Evolutionary conservation across 139 green algal genomes (phyloP).

Genomic region (Chlamydomonas applanata): DNA sequence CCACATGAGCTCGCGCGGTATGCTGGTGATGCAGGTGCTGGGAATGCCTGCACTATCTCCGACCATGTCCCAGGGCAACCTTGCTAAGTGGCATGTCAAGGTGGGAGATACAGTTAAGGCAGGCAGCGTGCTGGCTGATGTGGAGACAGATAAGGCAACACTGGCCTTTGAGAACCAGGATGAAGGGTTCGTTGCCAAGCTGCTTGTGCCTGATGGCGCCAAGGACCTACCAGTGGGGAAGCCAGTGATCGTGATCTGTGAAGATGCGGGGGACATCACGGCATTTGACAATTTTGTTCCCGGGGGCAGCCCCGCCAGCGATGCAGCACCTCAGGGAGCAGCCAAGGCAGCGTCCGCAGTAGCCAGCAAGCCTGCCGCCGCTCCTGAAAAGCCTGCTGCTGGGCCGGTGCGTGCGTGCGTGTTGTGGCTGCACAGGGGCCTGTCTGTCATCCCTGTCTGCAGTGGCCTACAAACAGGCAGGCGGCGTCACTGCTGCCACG

Average conservation of each 20-base stretch:
- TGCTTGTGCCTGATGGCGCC: slow-evolving; percentile 65
- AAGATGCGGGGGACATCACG: slow-evolving; percentile 68
- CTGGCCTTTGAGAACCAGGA: slow-evolving; percentile 61
- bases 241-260: slow-evolving; percentile 82
- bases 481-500: too few species aligned
- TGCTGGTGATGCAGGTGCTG: slow-evolving; percentile 52
- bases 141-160: slow-evolving; percentile 95
- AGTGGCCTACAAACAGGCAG: too few species aligned
- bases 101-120: slow-evolving; percentile 68
- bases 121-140: slow-evolving; percentile 83
- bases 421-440: too few species aligned
- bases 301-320: neutral
- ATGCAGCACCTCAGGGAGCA: too few species aligned
- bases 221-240: slow-evolving; percentile 74
- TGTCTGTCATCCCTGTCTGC: too few species aligned
- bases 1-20: too few species aligned
- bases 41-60: slow-evolving; percentile 86
- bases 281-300: slow-evolving; percentile 64
- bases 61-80: slow-evolving; percentile 85
- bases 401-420: too few species aligned
- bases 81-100: slow-evolving; percentile 63
- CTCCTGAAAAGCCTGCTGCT: neutral
- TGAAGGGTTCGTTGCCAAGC: slow-evolving; percentile 76
- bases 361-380: neutral
- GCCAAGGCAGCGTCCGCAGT: too few species aligned